Base-by-base conservation (phyloP, 306 rosid species). In the Vachellia pachyceras region DNA sequence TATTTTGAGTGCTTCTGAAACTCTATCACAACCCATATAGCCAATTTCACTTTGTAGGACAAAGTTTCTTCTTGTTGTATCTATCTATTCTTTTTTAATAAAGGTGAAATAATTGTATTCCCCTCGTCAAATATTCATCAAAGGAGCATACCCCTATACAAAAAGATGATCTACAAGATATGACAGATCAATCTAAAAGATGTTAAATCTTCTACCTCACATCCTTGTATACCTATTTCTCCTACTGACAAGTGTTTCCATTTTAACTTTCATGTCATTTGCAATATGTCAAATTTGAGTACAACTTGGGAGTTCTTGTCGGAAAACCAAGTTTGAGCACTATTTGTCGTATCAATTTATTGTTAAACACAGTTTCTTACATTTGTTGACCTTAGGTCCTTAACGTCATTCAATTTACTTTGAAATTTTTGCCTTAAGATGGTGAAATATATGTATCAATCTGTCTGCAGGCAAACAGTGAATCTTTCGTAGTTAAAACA, bases 401-500 rank as follows among this genome's bases (percentile, higher is more conserved):
- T 66, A 3, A 71, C n/a, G 49, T 42, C 46, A n/a, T 40, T 57
- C 44, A 23, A 55, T 35, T 39, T 39, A 29, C 35, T 15, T 9
- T 29, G 15, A 72, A 25, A 12, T 47, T 42, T 44, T 70, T 25
- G 73, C 77, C 65, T 77, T 84, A 76, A 52, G 72, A 36, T 73
- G 35, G 33, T 68, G 82, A 61, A 64, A 47, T 69, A 52, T 82
- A 54, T 82, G 37, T 75, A 22, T 72, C 74, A 39, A 82, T 58
- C 79, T 61, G 22, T 85, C 68, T 85, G 86, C 97, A 95, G 98
- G 97, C 96, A 85, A 91, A 90, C 87, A 76, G 55, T 37, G 90
- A 89, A 69, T 92, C 96, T 69, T 91, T 90, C 86, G 99, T 95
- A 10, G 89, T 89, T 61, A 87, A 39, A 92, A 95, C 99, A 22